A percentile compares a stretch with the other conserved stretches of the same genome.
Conservation (phyloP, 2,329 filamentous ascomycete species). For the Coleophoma eucalyptorum region DNA sequence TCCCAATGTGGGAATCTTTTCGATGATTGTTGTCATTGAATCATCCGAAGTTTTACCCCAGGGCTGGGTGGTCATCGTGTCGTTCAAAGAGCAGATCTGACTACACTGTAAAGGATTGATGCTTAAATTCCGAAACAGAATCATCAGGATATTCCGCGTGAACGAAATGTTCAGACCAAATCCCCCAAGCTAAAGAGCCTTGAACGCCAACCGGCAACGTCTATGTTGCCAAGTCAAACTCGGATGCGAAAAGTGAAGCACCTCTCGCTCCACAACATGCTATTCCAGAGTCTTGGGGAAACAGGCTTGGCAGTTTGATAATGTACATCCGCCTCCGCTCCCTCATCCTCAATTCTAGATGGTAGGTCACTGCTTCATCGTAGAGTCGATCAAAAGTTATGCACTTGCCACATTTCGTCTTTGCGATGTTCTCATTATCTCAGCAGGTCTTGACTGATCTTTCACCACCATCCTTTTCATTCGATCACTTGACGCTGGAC, state of each 20-base stretch:
- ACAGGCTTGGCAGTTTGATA: constrained; percentile 2
- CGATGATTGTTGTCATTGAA: too few species aligned
- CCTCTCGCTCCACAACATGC: neutral
- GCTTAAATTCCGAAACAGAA: neutral
- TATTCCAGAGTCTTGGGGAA: neutral
- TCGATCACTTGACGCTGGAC: constrained; percentile 14
- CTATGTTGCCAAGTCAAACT: neutral
- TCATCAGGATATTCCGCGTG: neutral
- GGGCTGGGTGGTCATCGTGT: too few species aligned
- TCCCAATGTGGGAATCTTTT: too few species aligned
- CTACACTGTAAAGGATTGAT: too few species aligned
- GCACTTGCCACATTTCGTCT: too few species aligned
- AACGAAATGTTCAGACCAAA: neutral
- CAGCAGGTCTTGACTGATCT: neutral
- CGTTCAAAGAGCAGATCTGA: too few species aligned
- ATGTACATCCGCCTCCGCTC: neutral
- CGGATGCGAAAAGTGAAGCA: neutral
- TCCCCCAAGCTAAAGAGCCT: neutral
- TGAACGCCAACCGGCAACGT: neutral
- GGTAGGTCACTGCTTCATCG: too few species aligned
- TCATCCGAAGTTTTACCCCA: too few species aligned
- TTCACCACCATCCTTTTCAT: constrained; percentile 5
- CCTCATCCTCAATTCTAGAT: too few species aligned
- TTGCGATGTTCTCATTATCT: neutral
- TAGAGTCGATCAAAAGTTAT: too few species aligned